These are phyloP conservation scores for Alternaria rosae DNA, from an alignment of 2,329 filamentous ascomycete genomes.

Conservation along the genomic window DNA sequence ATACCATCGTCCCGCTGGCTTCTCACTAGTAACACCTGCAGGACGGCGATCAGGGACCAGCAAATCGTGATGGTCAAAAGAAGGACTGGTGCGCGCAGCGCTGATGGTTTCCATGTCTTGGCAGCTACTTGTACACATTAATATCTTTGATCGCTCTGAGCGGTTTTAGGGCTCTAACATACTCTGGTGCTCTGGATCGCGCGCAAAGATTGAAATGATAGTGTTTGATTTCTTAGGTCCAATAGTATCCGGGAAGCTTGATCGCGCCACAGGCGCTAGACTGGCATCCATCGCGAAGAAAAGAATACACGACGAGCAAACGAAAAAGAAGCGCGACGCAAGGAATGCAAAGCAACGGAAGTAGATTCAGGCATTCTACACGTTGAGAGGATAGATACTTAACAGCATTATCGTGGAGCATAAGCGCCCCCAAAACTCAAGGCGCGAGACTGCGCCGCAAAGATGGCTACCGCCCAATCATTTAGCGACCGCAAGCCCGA, in stretches of 20 bases:
- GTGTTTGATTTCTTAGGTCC: neutral
- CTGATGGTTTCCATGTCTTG: constrained; percentile 28
- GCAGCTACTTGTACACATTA: too few species aligned
- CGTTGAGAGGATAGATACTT: constrained; percentile 12
- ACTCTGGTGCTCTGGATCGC: neutral
- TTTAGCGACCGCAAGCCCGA: constrained; percentile 12
- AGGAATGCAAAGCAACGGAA: neutral
- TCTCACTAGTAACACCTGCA: constrained; percentile 56
- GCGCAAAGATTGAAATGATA: neutral
- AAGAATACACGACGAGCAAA: neutral
- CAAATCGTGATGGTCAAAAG: constrained; percentile 19
- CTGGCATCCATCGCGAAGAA: neutral
- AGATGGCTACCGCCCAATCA: constrained; percentile 1
- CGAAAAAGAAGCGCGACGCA: neutral
- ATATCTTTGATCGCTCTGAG: neutral
- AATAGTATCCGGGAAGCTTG: neutral
- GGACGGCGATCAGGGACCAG: constrained; percentile 48
- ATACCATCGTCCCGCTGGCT: constrained; percentile 55
- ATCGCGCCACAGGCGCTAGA: neutral
- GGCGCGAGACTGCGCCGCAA: constrained; percentile 14
- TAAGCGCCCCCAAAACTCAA: constrained; percentile 14
- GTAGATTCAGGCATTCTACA: constrained; percentile 2
- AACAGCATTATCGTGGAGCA: neutral
- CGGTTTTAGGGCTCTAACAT: neutral
- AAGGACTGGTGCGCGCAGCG: constrained; percentile 24